Conservation (phyloP, 768 basidiomycete species). For the Boletus rufocinnamomeus region DNA sequence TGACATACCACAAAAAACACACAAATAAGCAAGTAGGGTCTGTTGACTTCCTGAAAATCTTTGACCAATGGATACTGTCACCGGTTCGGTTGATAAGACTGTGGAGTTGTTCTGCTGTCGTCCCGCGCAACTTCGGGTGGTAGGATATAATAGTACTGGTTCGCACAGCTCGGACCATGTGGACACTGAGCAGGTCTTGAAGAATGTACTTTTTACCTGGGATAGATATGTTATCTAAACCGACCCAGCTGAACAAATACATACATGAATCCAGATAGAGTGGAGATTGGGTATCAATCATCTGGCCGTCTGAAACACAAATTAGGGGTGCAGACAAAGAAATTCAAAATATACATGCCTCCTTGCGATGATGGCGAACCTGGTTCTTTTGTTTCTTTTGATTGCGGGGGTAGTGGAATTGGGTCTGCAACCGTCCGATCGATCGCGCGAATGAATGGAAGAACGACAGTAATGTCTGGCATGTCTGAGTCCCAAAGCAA, state of each 20-base stretch:
- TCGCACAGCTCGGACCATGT: conserved; percentile 44
- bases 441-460: conserved; percentile 52
- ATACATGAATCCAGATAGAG: conserved; percentile 39
- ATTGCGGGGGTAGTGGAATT: background rate
- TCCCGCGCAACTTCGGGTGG: conserved; percentile 26
- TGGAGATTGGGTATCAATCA: conserved; percentile 56
- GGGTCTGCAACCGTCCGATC: conserved; percentile 2
- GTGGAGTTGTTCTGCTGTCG: conserved; percentile 30
- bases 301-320: conserved; percentile 21
- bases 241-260: conserved; percentile 9
- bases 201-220: conserved; percentile 27
- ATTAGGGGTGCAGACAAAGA: background rate
- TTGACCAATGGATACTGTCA: conserved; percentile 36
- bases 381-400: background rate
- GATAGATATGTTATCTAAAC: conserved; percentile 3
- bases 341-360: conserved; percentile 4
- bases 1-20: conserved; percentile 56
- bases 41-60: conserved; percentile 26
- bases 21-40: conserved; percentile 60
- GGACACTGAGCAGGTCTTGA: conserved; percentile 53
- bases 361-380: background rate
- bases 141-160: conserved; percentile 32
- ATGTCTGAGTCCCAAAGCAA: background rate
- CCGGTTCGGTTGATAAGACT: conserved; percentile 34
- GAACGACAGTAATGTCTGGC: conserved; percentile 55